Base-by-base conservation (phyloP, 805 yeast genomes). In the Suhomyces faveliae region DNA sequence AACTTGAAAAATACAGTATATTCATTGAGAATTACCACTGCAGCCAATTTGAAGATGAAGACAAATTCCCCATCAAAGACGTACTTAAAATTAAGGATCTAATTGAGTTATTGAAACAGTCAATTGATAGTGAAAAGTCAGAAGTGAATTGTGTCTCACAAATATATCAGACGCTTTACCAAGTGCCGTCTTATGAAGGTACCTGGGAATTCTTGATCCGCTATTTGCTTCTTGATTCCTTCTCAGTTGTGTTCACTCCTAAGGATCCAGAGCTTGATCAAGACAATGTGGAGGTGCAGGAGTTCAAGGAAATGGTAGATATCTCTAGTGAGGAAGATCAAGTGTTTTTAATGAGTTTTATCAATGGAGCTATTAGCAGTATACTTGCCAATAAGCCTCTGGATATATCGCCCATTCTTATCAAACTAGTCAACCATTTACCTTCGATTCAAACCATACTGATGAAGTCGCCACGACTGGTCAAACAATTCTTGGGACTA, bases 221-320 rank as follows among this genome's bases (percentile, higher is more conserved):
- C 2, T 79, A 74, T 52, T 57, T 75, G 3, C 54, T 75, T 15
- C 66, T 70, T 40, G 88, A 81, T 55, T 40, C 70, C 2, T 70
- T 80, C 0, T 61, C 77, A 1, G 47, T 70, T 40, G 48, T 38
- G 5, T 64, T 60, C 45, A 42, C 40, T 5, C 46, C 57, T 7
- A 51, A 47, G 13, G 51, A 47, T 4, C 51, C 42, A n/a, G 47
- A 46, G 1, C 11, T 43, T 3, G 47, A 52, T 2, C 61, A 57
- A 5, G 50, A 53, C 45, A 49, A 54, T 2, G 49, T 42, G 15
- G 59, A 60, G 21, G 68, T 66, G 35, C 57, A 61, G 1, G 63
- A 62, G 5, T 51, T 81, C 19, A 64, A 57, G 25, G 52, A 58
- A 10, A 51, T 57, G 13, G 54, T 76, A 23, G 66, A 63, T 49